Conservation (phyloP, 495 filamentous ascomycete genomes). For the Podospora pseudopauciseta region DNA sequence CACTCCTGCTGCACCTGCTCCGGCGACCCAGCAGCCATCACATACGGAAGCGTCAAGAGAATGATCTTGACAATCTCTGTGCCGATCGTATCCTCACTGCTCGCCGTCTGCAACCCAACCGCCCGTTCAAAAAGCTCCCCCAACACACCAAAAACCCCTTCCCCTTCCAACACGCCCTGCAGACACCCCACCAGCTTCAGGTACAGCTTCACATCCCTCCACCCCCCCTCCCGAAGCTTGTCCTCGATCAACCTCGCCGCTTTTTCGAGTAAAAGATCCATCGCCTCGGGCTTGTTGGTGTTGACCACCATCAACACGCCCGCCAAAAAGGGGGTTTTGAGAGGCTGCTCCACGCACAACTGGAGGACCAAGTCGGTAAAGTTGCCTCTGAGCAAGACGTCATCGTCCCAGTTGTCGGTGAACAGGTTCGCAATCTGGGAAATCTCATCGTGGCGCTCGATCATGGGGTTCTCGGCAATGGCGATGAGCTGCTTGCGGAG, state of each 20-base stretch:
- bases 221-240: conserved; percentile 65
- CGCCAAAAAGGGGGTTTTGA: conserved; percentile 92
- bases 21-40: conserved; percentile 64
- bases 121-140: conserved; percentile 81
- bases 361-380: conserved; percentile 71
- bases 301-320: conserved; percentile 75
- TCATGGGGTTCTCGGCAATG: conserved; percentile 82
- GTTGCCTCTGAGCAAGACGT: conserved; percentile 60
- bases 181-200: conserved; percentile 82
- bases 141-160: conserved; percentile 80
- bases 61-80: conserved; percentile 93
- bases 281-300: conserved; percentile 65
- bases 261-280: conserved; percentile 61
- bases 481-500: conserved; percentile 75
- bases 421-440: conserved; percentile 69
- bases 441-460: conserved; percentile 77
- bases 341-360: conserved; percentile 82
- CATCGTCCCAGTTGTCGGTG: conserved; percentile 78
- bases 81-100: conserved; percentile 84
- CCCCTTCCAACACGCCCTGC: conserved; percentile 72
- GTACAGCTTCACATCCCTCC: conserved; percentile 87
- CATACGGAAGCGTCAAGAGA: conserved; percentile 86
- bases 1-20: conserved; percentile 57
- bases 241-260: conserved; percentile 55
- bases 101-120: conserved; percentile 83